A percentile compares a stretch with the other conserved stretches of the same genome.
Conservation (phyloP, 495 filamentous ascomycete genomes). For the Hypoxylon perforatum region DNA sequence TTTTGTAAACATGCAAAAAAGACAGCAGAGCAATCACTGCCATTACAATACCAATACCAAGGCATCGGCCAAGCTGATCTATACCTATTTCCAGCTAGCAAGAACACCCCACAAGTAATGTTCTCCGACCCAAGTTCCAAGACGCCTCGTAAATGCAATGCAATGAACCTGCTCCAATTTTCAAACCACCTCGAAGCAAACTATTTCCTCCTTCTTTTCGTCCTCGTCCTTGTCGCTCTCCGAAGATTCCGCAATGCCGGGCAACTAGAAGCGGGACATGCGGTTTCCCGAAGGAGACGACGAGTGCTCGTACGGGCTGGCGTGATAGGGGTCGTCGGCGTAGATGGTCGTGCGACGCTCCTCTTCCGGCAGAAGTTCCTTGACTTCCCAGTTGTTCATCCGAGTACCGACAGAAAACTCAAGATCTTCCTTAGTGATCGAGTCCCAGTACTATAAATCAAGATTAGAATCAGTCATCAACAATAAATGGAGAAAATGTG, state of each 20-base stretch:
- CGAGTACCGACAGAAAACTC: conserved; percentile 97
- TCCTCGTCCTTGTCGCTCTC: conserved; percentile 12
- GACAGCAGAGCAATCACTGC: conserved; percentile 15
- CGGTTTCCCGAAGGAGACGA: conserved; percentile 55
- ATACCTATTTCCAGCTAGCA: conserved; percentile 18
- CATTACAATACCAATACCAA: conserved; percentile 25
- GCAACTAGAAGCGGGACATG: conserved; percentile 46
- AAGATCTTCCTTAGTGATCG: conserved; percentile 97
- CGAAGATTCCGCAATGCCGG: conserved; percentile 28
- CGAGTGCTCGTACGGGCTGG: conserved; percentile 56
- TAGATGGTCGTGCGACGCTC: conserved; percentile 83
- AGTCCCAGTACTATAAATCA: conserved; percentile 89
- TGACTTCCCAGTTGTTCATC: conserved; percentile 98
- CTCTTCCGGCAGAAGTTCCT: conserved; percentile 90
- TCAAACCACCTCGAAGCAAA: conserved; percentile 24
- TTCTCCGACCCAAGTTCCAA: conserved; percentile 22
- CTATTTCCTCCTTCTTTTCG: conserved; percentile 18
- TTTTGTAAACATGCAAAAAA: conserved; percentile 7
- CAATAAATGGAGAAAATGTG: conserved; percentile 16
- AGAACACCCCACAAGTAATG: not conserved
- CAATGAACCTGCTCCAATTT: conserved; percentile 4
- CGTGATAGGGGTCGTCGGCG: conserved; percentile 67
- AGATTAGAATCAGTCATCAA: conserved; percentile 9
- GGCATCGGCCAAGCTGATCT: conserved; percentile 31
- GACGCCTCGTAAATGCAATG: conserved; percentile 39